Percentiles rank a stretch among this genome's conserved stretches.
Evolutionary conservation across 2,329 filamentous ascomycete species (phyloP).

Genomic region (Peltaster fructicola): DNA sequence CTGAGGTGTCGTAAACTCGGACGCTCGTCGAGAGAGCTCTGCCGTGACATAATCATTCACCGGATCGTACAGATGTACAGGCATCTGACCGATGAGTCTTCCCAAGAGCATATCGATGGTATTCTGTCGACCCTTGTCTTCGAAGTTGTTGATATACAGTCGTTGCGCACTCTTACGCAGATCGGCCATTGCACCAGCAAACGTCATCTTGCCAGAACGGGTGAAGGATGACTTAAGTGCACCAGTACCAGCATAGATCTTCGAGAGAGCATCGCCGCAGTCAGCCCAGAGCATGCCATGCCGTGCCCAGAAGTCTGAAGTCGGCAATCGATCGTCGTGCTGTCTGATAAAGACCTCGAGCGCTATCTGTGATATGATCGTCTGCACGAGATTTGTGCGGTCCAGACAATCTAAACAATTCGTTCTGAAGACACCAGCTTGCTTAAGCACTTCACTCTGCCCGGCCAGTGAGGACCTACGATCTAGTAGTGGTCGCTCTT

Average conservation of each 20-base stretch:
- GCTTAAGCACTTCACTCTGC: conserved; percentile 48
- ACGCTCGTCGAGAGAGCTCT: conserved; percentile 48
- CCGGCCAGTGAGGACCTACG: conserved; percentile 11
- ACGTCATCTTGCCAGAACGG: conserved; percentile 82
- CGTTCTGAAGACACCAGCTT: conserved; percentile 88
- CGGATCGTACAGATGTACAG: conserved; percentile 79
- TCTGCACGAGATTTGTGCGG: conserved; percentile 89
- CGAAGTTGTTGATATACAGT: conserved; percentile 94
- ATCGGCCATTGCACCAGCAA: conserved; percentile 87
- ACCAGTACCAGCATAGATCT: conserved; percentile 91
- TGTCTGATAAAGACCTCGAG: conserved; percentile 69
- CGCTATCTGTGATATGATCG: conserved; percentile 86
- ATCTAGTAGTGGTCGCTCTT: conserved; percentile 33
- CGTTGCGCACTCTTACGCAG: conserved; percentile 84
- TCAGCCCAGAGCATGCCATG: conserved; percentile 94
- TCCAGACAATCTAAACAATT: conserved; percentile 95
- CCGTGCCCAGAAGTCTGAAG: conserved; percentile 73
- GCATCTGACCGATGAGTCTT: conserved; percentile 61
- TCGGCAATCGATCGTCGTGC: conserved; percentile 43
- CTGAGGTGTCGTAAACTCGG: conserved; percentile 59
- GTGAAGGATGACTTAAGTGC: conserved; percentile 93
- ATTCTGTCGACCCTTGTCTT: conserved; percentile 80
- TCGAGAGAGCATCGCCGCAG: conserved; percentile 83
- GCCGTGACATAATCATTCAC: conserved; percentile 77
- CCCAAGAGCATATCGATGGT: conserved; percentile 93